These are phyloP conservation scores for Trichoderma lentiforme DNA, from an alignment of 2,329 filamentous ascomycete genomes.

Conservation along the genomic window DNA sequence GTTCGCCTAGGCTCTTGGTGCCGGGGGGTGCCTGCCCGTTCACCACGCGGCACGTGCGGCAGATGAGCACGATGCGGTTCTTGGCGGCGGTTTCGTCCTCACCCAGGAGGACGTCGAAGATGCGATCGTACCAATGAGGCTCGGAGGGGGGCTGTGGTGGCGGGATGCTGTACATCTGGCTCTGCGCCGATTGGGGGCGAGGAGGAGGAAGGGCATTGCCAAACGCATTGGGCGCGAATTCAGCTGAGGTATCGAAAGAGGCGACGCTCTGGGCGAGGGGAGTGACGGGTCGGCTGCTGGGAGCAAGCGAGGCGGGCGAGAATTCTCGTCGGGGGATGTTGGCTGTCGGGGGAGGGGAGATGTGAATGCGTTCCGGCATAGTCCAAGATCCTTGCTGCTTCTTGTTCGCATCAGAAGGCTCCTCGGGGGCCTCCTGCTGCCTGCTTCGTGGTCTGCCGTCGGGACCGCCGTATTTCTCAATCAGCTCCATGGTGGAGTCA, in stretches of 20 bases:
- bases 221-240: constrained; percentile 71
- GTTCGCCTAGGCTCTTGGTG: constrained; percentile 68
- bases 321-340: constrained; percentile 49
- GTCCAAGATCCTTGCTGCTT: constrained; percentile 2
- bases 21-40: constrained; percentile 96
- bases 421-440: constrained; percentile 31
- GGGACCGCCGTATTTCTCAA: constrained; percentile 86
- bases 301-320: constrained; percentile 22
- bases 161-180: constrained; percentile 1
- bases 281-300: constrained; percentile 5
- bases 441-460: constrained; percentile 39
- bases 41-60: constrained; percentile 75
- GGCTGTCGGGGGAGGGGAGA: constrained; percentile 59
- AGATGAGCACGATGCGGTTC: constrained; percentile 87
- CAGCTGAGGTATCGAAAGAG: constrained; percentile 47
- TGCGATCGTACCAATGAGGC: constrained; percentile 87
- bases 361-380: constrained; percentile 41
- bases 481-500: constrained; percentile 85
- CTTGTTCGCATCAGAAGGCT: constrained; percentile 4
- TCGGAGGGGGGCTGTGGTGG: constrained; percentile 29
- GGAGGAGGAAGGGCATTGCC: constrained; percentile 19
- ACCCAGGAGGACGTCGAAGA: constrained; percentile 86
- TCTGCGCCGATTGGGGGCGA: constrained; percentile 27
- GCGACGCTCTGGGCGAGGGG: constrained; percentile 25
- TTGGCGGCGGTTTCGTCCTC: constrained; percentile 92